Evolutionary conservation across 192 early-diverging fungal species (phyloP).

Genomic region (Rhizoclosmatium sp.): DNA sequence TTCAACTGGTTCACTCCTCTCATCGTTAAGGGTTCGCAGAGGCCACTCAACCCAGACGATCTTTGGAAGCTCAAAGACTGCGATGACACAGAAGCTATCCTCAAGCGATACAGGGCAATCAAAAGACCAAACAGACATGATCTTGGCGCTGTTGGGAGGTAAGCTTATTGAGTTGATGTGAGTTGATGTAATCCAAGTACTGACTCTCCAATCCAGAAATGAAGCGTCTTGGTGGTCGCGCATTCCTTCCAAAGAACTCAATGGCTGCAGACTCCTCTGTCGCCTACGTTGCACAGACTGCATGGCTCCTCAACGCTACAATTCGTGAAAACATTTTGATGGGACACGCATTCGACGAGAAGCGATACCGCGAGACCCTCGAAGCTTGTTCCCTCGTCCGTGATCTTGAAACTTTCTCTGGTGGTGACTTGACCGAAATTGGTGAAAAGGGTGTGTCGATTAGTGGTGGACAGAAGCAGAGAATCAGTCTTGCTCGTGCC

Average conservation of each 20-base stretch:
- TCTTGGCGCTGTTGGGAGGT: slow-evolving; percentile 82
- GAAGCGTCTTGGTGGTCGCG: slow-evolving; percentile 31
- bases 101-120: slow-evolving; percentile 31
- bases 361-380: slow-evolving; percentile 80
- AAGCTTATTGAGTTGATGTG: slow-evolving; percentile 17
- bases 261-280: slow-evolving; percentile 41
- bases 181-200: not conserved
- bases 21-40: slow-evolving; percentile 58
- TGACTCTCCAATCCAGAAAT: slow-evolving; percentile 27
- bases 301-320: slow-evolving; percentile 67
- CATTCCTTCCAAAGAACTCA: not conserved
- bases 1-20: slow-evolving; percentile 71
- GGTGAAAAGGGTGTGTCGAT: slow-evolving; percentile 49
- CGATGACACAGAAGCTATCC: slow-evolving; percentile 55
- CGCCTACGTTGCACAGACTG: slow-evolving; percentile 82
- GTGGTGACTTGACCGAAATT: slow-evolving; percentile 56
- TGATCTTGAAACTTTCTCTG: slow-evolving; percentile 80
- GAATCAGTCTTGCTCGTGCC: slow-evolving; percentile 72
- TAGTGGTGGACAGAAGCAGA: slow-evolving; percentile 58
- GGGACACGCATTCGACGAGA: slow-evolving; percentile 72
- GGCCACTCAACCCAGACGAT: slow-evolving; percentile 67
- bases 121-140: slow-evolving; percentile 44
- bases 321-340: slow-evolving; percentile 83
- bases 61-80: slow-evolving; percentile 59
- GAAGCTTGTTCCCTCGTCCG: slow-evolving; percentile 81